Percentiles rank a stretch among this genome's conserved stretches.
Evolutionary conservation across 208 protist species (phyloP).

Genomic region (Acanthamoeba culbertsoni): DNA sequence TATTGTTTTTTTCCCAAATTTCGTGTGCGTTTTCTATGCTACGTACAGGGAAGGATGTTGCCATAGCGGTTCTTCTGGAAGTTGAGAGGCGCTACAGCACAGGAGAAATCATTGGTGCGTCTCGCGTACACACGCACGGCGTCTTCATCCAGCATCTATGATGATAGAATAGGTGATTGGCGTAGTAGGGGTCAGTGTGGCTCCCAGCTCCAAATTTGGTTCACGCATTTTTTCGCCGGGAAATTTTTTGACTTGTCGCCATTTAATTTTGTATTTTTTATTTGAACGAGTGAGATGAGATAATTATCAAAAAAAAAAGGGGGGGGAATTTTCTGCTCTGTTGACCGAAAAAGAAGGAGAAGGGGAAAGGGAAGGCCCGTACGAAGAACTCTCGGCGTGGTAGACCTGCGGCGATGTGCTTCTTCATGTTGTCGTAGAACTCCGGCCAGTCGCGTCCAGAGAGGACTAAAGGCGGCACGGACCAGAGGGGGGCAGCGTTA

Average conservation of each 20-base stretch:
- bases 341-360: background rate
- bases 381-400: background rate
- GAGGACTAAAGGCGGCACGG: background rate
- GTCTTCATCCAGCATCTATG: slow-evolving; percentile 2
- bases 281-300: too few relatives aligned
- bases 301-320: too few relatives aligned
- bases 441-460: background rate
- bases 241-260: too few relatives aligned
- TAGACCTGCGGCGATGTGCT: background rate
- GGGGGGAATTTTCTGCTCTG: too few relatives aligned
- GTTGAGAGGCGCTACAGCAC: slow-evolving; percentile 5
- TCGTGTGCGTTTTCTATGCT: background rate
- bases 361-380: background rate
- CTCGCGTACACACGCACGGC: background rate
- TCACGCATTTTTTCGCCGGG: too few relatives aligned
- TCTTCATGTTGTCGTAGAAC: background rate
- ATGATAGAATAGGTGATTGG: too few relatives aligned
- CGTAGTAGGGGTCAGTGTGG: too few relatives aligned
- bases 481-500: background rate
- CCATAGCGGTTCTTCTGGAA: slow-evolving; percentile 52
- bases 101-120: background rate
- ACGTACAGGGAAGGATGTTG: slow-evolving; percentile 25
- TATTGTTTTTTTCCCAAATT: background rate
- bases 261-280: too few relatives aligned
- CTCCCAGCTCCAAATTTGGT: too few relatives aligned